Base-by-base conservation (phyloP, 1,284 basidiomycete species). In the Melampsora larici-populina region DNA sequence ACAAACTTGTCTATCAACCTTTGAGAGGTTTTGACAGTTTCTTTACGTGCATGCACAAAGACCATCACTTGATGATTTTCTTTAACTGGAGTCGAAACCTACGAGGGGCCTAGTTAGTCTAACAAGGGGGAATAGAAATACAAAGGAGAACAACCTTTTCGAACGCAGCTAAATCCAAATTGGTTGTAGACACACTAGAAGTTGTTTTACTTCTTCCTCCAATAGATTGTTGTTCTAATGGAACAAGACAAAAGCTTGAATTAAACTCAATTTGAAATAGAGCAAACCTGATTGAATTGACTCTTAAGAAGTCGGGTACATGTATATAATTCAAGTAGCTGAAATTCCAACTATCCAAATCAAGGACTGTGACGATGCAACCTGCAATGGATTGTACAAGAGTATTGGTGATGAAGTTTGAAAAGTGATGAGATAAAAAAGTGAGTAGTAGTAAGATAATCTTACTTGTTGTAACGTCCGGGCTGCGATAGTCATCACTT, bases 21-120 rank as follows among this genome's bases (percentile, higher is more conserved):
- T 82, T 90, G 86, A 0, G 95, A 94, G 0, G 93, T 90, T 83
- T 97, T 97, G 79, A 99, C 97, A 0, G 97, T 99, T 82, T 99
- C 97, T 84, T 97, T 99, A 36, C 97, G 89, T 21, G 97, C 94
- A 84, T 99, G 97, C 13, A 99, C 97, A 82, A 99, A 99, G 0
- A 99, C 94, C 96, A 99, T 99, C 78, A 98, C 94, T 84, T 99
- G 97, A 84, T 99, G 97, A 0, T 94, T 95, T 81, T 90, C 89
- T 68, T 86, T 87, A 18, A 97, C 91, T 11, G 97, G 86, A 64
- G 92, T 90, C 0, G 90, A 88, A 82, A 97, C 92, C 81, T 97
- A 93, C 40, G 96, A 88, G 21, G 33, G 17, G n/a, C 21, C 21
- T 21, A 33, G 48, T 43, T n/a, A 31, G 6, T 17, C 21, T 67